Base-by-base conservation (phyloP, 345 rosid species). In the Hibiscus tridactylites region DNA sequence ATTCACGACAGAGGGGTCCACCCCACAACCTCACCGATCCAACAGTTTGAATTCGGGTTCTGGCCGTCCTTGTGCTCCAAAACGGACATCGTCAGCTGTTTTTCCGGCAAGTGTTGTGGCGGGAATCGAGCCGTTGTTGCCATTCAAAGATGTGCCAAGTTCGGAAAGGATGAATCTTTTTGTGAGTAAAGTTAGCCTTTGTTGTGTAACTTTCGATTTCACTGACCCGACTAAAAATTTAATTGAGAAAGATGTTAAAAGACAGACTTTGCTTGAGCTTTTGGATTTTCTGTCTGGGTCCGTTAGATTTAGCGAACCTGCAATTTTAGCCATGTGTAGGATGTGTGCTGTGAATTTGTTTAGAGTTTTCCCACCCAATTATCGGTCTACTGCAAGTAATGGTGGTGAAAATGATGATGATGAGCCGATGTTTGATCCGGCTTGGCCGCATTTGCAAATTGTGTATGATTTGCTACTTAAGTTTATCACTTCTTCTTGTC, bases 391-490 rank as follows among this genome's bases (percentile, higher is more conserved):
- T 70, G 72, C 71, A 1, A 72, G 68, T 46, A 56, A 39, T 24
- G 65, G 64, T 11, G 85, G 86, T 33, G 97, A 88, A 44, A 85
- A 87, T 67, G 92, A 90, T 60, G 91, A 85, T 46, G 96, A 88
- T 24, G 96, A 92, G 58, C 96, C 91, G 0, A 80, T 83, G 86
- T 90, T 92, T 15, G 96, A 92, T 77, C 97, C 97, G 16, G 86
- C 97, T 1, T 92, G 97, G 97, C 91, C 94, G 13, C 97, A 92
- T 84, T 79, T 92, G 82, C 96, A 92, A 66, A 87, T 88, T 65
- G 94, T 92, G 65, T 92, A 90, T 63, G 97, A 92, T 74, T 74
- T 92, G 79, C 67, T 92, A 76, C 91, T 87, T 29, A 92, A 87
- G 80, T 92, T 90, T 42, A 83, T 92, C 39, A 87, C 82, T 16